Evolutionary conservation across 805 yeast genomes (phyloP), one percentile per base, ranked within the genome.

Genomic region (Metschnikowia bowlesiae): DNA sequence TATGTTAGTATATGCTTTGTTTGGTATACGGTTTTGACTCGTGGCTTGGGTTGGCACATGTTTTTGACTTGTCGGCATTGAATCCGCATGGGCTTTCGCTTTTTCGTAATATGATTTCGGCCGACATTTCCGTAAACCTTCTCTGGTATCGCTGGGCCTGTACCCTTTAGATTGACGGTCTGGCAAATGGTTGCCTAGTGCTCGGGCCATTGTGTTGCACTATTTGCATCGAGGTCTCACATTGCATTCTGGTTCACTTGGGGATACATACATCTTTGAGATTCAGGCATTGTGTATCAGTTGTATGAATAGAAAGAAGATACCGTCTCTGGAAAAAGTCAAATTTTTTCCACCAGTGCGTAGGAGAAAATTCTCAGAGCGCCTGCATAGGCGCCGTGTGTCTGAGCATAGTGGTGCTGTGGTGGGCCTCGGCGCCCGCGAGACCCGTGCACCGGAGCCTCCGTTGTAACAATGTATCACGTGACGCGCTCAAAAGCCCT

Each of bases 261-360:
- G 37, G 32, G 44, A 56, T 64, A 87, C 96, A 78, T 89, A 88
- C 96, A 86, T 89, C 96, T 89, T 82, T 89, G 96, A 75, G 96
- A 85, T 83, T 88, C 96, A 82, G 96, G 90, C 96, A 89, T 89
- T 79, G 75, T 82, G 63, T 55, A 55, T 57, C 51, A 49, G 57
- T 55, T 57, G 55, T 52, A 44, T 51, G 55, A 30, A 40, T 47
- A 48, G 48, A 53, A 48, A 55, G 52, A 51, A 52, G 47, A 44
- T 39, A 48, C 44, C 46, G 38, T 33, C 32, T 45, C 29, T 47
- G 35, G 51, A 39, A 44, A 49, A 47, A 45, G 53, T 47, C 52
- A 49, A 47, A 53, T 44, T 48, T 53, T 56, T 56, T 49, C 46
- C 44, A 50, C 36, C 53, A 51, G 55, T 46, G 57, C 51, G 60